Percentiles rank a stretch among this genome's conserved stretches.
Conservation (phyloP, 805 yeast genomes). For the Wickerhamiella hasegawae region DNA sequence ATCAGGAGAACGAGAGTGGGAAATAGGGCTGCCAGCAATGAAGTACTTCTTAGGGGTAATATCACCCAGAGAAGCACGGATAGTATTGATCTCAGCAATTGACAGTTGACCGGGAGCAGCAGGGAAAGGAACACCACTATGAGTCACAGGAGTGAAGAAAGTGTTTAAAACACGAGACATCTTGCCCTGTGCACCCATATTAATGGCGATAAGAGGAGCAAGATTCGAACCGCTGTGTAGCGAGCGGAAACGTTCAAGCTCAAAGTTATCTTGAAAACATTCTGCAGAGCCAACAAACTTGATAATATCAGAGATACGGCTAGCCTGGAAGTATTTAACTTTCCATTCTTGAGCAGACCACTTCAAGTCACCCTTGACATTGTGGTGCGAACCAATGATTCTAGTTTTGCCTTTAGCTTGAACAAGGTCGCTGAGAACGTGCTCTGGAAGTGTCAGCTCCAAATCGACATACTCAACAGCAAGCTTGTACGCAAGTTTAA, state of each 20-base stretch:
- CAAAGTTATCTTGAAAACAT: constrained; percentile 47
- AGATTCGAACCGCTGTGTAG: constrained; percentile 25
- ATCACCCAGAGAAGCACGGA: constrained; percentile 47
- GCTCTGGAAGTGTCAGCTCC: constrained; percentile 53
- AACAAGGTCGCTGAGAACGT: constrained; percentile 35
- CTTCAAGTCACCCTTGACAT: constrained; percentile 39
- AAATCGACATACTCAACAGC: constrained; percentile 74
- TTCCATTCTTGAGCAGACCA: constrained; percentile 70
- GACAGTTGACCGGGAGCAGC: constrained; percentile 73
- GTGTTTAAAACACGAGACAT: constrained; percentile 64
- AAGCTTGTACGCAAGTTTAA: constrained; percentile 47
- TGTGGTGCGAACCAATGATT: constrained; percentile 74
- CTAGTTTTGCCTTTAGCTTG: constrained; percentile 43
- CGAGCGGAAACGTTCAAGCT: constrained; percentile 52
- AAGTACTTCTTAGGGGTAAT: constrained; percentile 40
- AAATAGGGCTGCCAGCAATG: constrained; percentile 67
- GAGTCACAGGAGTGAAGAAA: constrained; percentile 73
- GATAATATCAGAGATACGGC: constrained; percentile 48
- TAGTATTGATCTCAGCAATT: constrained; percentile 44
- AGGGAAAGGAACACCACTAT: constrained; percentile 44
- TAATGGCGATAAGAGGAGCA: constrained; percentile 66
- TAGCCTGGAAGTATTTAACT: constrained; percentile 50
- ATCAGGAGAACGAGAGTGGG: constrained; percentile 79
- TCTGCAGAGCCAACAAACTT: constrained; percentile 74
- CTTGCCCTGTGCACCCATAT: constrained; percentile 63